Percentiles rank a stretch among this genome's conserved stretches.
These are phyloP conservation scores for Cornus kousa DNA, from an alignment of 148 eudicot species.

Conservation along the genomic window DNA sequence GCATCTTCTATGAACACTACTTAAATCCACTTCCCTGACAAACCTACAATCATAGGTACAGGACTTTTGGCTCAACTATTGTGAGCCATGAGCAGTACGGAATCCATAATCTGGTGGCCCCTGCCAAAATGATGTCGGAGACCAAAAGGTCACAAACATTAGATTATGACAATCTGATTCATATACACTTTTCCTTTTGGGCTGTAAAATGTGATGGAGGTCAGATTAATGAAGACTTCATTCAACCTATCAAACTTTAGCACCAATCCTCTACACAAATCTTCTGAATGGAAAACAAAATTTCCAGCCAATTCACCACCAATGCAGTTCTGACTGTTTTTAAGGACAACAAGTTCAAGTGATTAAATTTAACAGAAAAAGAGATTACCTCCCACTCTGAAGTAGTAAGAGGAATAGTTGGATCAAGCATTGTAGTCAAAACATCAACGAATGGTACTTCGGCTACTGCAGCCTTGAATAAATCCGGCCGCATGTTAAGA, in stretches of 20 bases:
- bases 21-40: not conserved
- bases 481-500: constrained; percentile 91
- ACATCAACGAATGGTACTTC: constrained; percentile 93
- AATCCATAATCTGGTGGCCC: not conserved
- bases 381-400: constrained; percentile 85
- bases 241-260: not conserved
- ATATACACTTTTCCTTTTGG: not conserved
- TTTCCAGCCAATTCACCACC: not conserved
- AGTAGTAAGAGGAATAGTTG: constrained; percentile 88
- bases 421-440: constrained; percentile 95
- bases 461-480: constrained; percentile 88
- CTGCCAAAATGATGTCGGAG: not conserved
- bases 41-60: not conserved
- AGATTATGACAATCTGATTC: not conserved
- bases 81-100: not conserved
- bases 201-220: not conserved
- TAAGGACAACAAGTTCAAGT: not conserved
- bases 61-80: not conserved
- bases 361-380: constrained; percentile 5
- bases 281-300: not conserved
- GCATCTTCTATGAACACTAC: not conserved
- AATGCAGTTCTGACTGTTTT: not conserved
- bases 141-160: not conserved
- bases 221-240: not conserved
- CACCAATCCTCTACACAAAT: not conserved